These are phyloP conservation scores for Globisporangium alternatum DNA, from an alignment of 352 stramenopile genomes.

Conservation along the genomic window DNA sequence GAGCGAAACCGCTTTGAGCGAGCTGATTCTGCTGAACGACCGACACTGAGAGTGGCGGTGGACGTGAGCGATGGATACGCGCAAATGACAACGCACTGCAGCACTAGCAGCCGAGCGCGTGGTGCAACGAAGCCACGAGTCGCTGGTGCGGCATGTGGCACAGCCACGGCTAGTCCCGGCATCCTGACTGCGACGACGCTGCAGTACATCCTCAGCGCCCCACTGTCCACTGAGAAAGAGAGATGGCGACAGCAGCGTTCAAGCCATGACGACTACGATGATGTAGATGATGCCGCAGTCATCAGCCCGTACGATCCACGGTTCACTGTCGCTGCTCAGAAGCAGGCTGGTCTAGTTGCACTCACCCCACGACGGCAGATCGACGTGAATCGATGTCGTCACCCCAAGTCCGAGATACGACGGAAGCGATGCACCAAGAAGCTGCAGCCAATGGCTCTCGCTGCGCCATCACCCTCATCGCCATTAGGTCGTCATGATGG, in stretches of 20 bases:
- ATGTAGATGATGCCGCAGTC: background rate
- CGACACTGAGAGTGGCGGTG: background rate
- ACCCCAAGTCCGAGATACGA: background rate
- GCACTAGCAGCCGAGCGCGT: background rate
- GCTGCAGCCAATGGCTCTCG: background rate
- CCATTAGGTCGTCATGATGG: background rate
- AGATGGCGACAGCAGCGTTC: background rate
- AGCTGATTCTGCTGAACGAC: background rate
- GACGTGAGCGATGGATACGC: background rate
- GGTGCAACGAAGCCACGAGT: background rate
- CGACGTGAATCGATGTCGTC: background rate
- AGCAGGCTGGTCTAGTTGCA: background rate
- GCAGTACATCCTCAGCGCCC: slow-evolving; percentile 16
- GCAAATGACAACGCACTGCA: background rate
- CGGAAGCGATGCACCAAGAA: slow-evolving; percentile 12
- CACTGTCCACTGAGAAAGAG: background rate
- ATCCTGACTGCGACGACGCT: slow-evolving; percentile 32
- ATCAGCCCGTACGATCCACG: slow-evolving; percentile 16
- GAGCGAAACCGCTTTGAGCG: background rate
- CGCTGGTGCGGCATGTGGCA: background rate
- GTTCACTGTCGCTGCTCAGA: background rate
- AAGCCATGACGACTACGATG: background rate
- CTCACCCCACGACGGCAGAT: background rate
- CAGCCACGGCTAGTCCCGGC: background rate
- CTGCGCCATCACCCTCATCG: background rate